These are phyloP conservation scores for Hypoxylon sp. DNA, from an alignment of 2,329 filamentous ascomycete species.

Conservation along the genomic window DNA sequence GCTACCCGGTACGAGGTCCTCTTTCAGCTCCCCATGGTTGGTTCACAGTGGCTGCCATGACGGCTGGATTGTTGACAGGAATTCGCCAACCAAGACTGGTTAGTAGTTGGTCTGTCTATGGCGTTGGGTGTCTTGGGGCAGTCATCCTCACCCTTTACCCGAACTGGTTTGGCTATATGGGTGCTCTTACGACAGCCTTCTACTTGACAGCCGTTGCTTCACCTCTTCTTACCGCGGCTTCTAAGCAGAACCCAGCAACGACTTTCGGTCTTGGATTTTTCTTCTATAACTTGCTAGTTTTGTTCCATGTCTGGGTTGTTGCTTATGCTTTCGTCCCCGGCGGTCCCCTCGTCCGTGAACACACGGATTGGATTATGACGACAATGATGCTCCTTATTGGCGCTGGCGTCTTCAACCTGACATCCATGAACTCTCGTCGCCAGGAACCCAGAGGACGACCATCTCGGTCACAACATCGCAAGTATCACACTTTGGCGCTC, in stretches of 20 bases:
- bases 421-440: constrained; percentile 64
- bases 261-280: constrained; percentile 93
- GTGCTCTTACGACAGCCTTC: constrained; percentile 79
- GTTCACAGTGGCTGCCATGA: constrained; percentile 90
- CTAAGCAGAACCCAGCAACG: constrained; percentile 80
- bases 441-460: constrained; percentile 56
- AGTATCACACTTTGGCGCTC: constrained; percentile 71
- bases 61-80: constrained; percentile 82
- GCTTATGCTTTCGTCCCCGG: constrained; percentile 98
- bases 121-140: constrained; percentile 83
- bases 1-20: constrained; percentile 90
- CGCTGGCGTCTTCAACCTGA: constrained; percentile 83
- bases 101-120: constrained; percentile 84
- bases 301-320: constrained; percentile 99
- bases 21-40: constrained; percentile 91
- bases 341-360: constrained; percentile 91
- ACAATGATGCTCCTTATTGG: constrained; percentile 88
- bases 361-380: constrained; percentile 95
- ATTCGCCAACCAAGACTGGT: constrained; percentile 79
- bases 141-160: constrained; percentile 80
- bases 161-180: constrained; percentile 93
- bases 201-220: constrained; percentile 88
- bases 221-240: constrained; percentile 80
- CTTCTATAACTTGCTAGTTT: constrained; percentile 91
- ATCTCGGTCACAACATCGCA: constrained; percentile 63